A percentile compares a stretch with the other conserved stretches of the same genome.
Evolutionary conservation across 805 yeast species (phyloP).

Genomic region (Myxozyma vanderwaltii): DNA sequence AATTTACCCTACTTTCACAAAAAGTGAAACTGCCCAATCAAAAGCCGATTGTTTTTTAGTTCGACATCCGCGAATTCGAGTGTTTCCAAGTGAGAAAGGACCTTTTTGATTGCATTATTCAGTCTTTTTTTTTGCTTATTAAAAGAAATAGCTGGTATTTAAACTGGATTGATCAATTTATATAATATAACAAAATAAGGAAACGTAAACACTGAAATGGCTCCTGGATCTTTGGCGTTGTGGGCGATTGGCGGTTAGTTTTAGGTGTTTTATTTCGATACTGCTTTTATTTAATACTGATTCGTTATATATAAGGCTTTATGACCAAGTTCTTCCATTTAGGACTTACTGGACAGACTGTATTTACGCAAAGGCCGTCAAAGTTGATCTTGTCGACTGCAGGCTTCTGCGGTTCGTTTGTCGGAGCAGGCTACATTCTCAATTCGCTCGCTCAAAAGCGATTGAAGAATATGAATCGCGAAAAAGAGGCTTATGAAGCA

Average conservation of each 20-base stretch:
- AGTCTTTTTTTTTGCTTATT: too few species aligned
- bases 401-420: conserved; percentile 38
- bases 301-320: conserved; percentile 37
- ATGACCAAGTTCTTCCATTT: conserved; percentile 42
- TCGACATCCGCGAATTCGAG: neutral
- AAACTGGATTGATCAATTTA: too few species aligned
- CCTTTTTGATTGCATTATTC: too few species aligned
- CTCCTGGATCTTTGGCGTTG: neutral
- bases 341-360: conserved; percentile 42
- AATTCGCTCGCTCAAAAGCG: conserved; percentile 26
- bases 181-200: too few species aligned
- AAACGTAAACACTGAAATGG: neutral
- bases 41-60: neutral
- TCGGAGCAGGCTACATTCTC: conserved; percentile 41
- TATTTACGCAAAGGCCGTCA: conserved; percentile 27
- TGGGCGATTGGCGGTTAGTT: neutral
- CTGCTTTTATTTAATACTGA: too few species aligned
- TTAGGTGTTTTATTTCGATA: neutral
- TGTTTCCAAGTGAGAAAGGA: too few species aligned
- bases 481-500: neutral
- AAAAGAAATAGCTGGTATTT: too few species aligned
- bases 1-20: conserved; percentile 4
- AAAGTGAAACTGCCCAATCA: neutral
- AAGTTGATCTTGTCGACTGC: neutral
- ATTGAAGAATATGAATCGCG: neutral